Percentiles rank a stretch among this genome's conserved stretches.
phyloP scores from a whole-genome alignment of 768 basidiomycete species.

The Termitomyces sp. region DNA sequence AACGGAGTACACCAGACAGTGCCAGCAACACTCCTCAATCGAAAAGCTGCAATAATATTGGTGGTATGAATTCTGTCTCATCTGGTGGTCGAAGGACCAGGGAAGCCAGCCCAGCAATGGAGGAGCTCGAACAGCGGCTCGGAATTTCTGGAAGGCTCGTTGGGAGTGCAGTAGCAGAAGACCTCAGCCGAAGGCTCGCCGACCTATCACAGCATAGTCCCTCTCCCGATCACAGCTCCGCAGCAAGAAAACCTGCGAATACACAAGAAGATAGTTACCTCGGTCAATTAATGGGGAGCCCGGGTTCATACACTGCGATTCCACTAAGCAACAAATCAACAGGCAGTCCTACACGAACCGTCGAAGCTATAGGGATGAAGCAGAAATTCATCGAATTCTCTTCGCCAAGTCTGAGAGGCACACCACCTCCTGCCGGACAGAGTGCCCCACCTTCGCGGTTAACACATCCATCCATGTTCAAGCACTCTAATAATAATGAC shows the following conservation, averaged over 20 bases:
- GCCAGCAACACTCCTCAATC: constrained; percentile 24
- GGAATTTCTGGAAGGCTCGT: constrained; percentile 52
- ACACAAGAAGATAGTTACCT: constrained; percentile 21
- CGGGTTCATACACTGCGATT: constrained; percentile 13
- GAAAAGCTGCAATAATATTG: constrained; percentile 34
- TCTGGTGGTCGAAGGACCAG: constrained; percentile 26
- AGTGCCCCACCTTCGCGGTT: constrained; percentile 1
- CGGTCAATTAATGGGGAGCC: constrained; percentile 16
- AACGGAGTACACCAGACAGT: constrained; percentile 26
- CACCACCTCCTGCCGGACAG: neutral
- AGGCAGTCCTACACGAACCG: constrained; percentile 31
- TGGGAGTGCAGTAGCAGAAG: constrained; percentile 49
- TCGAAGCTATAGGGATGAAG: constrained; percentile 61
- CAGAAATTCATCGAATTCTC: constrained; percentile 39
- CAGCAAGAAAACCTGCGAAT: constrained; percentile 11
- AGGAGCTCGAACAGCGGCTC: constrained; percentile 58
- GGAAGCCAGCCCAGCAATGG: constrained; percentile 57
- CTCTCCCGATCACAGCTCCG: constrained; percentile 14
- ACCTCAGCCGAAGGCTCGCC: constrained; percentile 41
- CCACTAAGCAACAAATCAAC: constrained; percentile 20
- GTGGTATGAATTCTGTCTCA: constrained; percentile 36
- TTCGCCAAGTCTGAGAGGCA: constrained; percentile 21
- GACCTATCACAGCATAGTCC: constrained; percentile 28
- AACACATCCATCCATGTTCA: constrained; percentile 18
- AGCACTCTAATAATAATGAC: constrained; percentile 7